Base-by-base conservation (phyloP, 306 rosid species). In the Vicia villosa region DNA sequence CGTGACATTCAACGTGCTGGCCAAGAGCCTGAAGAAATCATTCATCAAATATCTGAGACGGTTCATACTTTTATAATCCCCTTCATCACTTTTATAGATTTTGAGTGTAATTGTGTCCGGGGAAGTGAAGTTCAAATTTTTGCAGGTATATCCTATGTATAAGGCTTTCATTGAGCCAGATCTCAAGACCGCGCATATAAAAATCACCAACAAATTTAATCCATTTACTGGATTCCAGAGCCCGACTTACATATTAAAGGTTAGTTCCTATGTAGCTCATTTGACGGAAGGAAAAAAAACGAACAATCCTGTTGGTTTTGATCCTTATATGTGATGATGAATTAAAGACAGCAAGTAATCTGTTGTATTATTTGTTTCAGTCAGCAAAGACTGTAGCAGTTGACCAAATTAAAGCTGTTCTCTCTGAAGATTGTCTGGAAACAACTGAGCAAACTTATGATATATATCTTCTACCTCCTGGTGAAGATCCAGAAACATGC, bases 61-160 rank as follows among this genome's bases (percentile, higher is more conserved):
- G 99, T 95, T 77, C 16, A 47, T 66, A 68, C 69, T 65, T 74
- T 47, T 24, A 73, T 36, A 57, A 74, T 73, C 45, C 58, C 61
- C 17, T 70, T 60, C 51, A 65, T 38, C 28, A 26, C 76, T 77
- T 59, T 37, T 38, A 16, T 52, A 24, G 47, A 69, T 64, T 41
- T 43, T 5, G 71, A 32, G 60, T 59, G 52, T 75, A 50, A 52
- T 54, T 71, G 21, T 14, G 45, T 60, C 55, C 68, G 37, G 45
- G 16, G 47, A 72, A 79, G 71, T 84, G n/a, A 21, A 57, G 45
- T 40, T 71, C 47, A 62, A 40, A 66, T 28, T 37, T 72, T 58
- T 80, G 72, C 91, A 95, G 99, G 99, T 95, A 58, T 91, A 91
- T 83, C 99, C 99, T 63, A 95, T 95, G 99, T 95, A 95, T 86